Conservation (phyloP, 1,284 basidiomycete genomes). For the Ustilago curta region DNA sequence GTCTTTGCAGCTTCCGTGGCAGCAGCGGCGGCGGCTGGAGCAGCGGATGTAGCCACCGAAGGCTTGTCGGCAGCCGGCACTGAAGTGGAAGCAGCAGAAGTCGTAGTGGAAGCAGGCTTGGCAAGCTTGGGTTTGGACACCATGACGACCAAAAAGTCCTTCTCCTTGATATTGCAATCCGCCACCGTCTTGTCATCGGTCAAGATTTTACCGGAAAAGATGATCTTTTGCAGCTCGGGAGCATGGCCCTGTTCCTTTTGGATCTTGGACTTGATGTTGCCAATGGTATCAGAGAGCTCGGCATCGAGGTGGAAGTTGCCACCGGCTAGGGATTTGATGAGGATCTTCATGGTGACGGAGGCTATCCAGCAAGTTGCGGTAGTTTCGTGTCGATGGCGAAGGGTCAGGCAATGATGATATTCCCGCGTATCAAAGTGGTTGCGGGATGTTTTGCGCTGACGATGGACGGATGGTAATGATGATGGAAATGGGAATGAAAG, state of each 20-base stretch:
- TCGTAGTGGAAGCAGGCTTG: conserved; percentile 58
- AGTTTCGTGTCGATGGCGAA: background rate
- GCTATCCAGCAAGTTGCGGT: background rate
- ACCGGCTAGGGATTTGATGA: conserved; percentile 67
- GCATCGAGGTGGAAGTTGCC: conserved; percentile 68
- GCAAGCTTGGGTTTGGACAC: conserved; percentile 76
- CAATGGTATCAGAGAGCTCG: conserved; percentile 72
- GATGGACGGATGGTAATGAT: background rate
- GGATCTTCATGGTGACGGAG: conserved; percentile 59
- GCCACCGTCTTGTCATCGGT: conserved; percentile 88
- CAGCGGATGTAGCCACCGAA: conserved; percentile 67
- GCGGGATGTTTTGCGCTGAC: conserved; percentile 2
- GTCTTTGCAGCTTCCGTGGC: conserved; percentile 17
- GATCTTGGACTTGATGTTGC: conserved; percentile 87
- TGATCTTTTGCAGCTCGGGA: conserved; percentile 86
- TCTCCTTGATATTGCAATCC: conserved; percentile 94
- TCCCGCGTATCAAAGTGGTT: background rate
- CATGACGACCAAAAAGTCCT: conserved; percentile 99
- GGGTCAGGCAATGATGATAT: background rate
- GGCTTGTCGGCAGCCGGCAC: conserved; percentile 27
- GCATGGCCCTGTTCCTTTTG: conserved; percentile 80
- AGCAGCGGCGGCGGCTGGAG: conserved; percentile 67
- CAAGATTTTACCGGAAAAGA: conserved; percentile 95
- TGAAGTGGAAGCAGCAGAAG: conserved; percentile 26
- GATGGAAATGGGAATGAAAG: background rate